Percentiles rank a stretch among this genome's conserved stretches.
Conservation (phyloP, 1,284 basidiomycete species). For the Cryptococcus wingfieldii region DNA sequence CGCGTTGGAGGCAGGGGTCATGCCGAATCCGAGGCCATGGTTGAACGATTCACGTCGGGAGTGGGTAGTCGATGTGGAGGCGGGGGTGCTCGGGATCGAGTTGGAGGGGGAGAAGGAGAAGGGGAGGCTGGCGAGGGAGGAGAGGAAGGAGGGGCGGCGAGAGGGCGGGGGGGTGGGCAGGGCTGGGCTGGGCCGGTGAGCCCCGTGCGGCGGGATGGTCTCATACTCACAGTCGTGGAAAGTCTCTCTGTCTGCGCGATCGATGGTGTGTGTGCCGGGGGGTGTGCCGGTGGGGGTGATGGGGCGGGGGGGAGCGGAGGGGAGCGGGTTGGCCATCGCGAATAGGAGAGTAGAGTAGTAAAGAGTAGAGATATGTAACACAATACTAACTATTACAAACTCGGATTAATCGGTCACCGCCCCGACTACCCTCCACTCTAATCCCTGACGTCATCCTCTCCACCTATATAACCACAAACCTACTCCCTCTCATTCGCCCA, state of each 20-base stretch:
- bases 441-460: background rate
- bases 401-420: slow-evolving; percentile 3
- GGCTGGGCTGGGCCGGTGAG: no score
- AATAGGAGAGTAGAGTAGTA: background rate
- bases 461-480: background rate
- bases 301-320: background rate
- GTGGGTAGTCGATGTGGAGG: slow-evolving; percentile 1
- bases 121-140: slow-evolving; percentile 12
- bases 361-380: no score
- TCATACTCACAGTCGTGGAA: slow-evolving; percentile 2
- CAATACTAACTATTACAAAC: no score
- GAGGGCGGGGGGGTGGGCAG: slow-evolving; percentile 18
- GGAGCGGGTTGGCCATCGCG: background rate
- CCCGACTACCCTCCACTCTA: background rate
- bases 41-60: background rate
- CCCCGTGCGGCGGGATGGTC: no score
- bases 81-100: background rate
- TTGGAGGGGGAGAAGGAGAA: slow-evolving; percentile 7
- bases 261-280: slow-evolving; percentile 27
- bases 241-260: slow-evolving; percentile 21
- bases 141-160: slow-evolving; percentile 19
- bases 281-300: slow-evolving; percentile 6
- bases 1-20: background rate
- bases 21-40: background rate
- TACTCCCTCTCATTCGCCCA: background rate